Conservation (phyloP, 2,329 filamentous ascomycete species). For the Calonectria leucothoes region DNA sequence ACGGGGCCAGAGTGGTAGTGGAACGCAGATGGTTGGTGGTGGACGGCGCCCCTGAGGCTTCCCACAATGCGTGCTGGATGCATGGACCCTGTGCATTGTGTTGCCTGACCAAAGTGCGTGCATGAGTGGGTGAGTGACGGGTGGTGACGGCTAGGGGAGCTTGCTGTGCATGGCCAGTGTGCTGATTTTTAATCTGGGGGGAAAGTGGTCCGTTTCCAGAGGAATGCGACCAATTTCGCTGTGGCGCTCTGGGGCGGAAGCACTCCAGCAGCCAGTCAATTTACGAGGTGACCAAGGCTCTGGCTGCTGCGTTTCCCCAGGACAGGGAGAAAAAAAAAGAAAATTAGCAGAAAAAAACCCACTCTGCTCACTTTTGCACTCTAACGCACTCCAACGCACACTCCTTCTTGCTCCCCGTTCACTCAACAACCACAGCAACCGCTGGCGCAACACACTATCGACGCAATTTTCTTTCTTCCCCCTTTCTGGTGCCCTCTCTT, state of each 20-base stretch:
- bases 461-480: neutral
- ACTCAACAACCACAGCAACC: constrained; percentile 26
- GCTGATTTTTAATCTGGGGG: constrained; percentile 20
- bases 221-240: constrained; percentile 41
- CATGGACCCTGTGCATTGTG: constrained; percentile 11
- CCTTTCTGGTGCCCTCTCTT: constrained; percentile 3
- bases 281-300: constrained; percentile 6
- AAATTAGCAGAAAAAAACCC: constrained; percentile 14
- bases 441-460: neutral
- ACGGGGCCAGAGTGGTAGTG: neutral
- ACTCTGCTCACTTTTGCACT: constrained; percentile 20
- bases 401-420: neutral
- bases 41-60: neutral
- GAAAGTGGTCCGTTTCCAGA: constrained; percentile 37
- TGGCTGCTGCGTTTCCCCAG: constrained; percentile 4
- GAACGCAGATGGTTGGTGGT: neutral
- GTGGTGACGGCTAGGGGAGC: constrained; percentile 6
- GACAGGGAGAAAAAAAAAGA: neutral
- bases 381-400: constrained; percentile 9
- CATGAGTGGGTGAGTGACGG: constrained; percentile 35
- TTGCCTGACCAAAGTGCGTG: constrained; percentile 40
- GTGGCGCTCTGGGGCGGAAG: constrained; percentile 22
- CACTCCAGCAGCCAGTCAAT: constrained; percentile 31
- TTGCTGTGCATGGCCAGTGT: constrained; percentile 10
- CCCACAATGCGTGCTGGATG: neutral